phyloP scores from a whole-genome alignment of 139 green algal genomes.

The Chlamydomonas incerta region DNA sequence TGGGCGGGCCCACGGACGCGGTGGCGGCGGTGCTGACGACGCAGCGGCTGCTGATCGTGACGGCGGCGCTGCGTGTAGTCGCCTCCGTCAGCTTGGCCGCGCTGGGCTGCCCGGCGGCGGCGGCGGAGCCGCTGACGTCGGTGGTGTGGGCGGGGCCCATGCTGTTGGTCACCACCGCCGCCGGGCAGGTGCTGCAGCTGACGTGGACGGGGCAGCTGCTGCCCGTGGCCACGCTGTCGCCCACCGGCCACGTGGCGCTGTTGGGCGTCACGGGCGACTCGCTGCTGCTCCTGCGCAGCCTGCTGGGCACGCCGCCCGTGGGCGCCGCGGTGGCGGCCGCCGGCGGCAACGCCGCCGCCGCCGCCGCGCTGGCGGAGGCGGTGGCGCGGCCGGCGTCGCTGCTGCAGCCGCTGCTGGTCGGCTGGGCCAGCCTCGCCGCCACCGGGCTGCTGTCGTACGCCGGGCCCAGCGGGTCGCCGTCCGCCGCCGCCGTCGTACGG shows the following conservation, averaged over 20 bases:
- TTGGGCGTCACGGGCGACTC: constrained; percentile 55
- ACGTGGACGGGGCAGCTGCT: constrained; percentile 59
- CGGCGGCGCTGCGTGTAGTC: constrained; percentile 18
- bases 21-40: constrained; percentile 62
- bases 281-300: constrained; percentile 53
- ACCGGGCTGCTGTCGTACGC: constrained; percentile 33
- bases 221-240: constrained; percentile 44
- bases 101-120: constrained; percentile 1
- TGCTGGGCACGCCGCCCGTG: not conserved
- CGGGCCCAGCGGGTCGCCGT: not conserved
- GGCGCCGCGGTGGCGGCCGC: not conserved
- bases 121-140: constrained; percentile 48
- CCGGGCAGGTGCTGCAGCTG: constrained; percentile 57
- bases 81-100: not conserved
- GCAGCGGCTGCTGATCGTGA: constrained; percentile 60
- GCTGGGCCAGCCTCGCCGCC: constrained; percentile 56
- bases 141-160: constrained; percentile 63
- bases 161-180: constrained; percentile 54
- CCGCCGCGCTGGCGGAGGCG: constrained; percentile 32
- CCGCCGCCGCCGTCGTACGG: constrained; percentile 17
- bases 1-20: constrained; percentile 27
- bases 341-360: constrained; percentile 34
- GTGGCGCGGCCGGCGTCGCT: constrained; percentile 47
- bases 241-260: constrained; percentile 36
- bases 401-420: constrained; percentile 61